Conservation (phyloP, 768 basidiomycete species). For the Naematelia aurantialba region DNA sequence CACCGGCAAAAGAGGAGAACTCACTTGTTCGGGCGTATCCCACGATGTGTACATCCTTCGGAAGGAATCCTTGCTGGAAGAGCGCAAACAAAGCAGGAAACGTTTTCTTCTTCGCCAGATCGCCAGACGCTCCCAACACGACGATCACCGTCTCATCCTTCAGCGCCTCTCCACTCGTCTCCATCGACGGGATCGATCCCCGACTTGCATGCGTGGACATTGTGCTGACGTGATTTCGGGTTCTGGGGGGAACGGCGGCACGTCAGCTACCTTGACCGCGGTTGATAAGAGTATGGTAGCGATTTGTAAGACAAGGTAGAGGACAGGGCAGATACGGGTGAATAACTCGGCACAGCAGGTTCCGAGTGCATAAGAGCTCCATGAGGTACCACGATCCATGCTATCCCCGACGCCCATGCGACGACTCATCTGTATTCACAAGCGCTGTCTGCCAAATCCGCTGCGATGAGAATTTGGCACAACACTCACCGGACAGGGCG, state of each 20-base stretch:
- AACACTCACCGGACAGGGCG: too few relatives aligned
- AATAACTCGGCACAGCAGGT: too few relatives aligned
- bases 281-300: too few relatives aligned
- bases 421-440: too few relatives aligned
- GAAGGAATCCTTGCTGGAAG: constrained; percentile 73
- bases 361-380: too few relatives aligned
- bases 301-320: too few relatives aligned
- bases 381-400: too few relatives aligned
- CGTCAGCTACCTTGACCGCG: not conserved
- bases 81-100: constrained; percentile 92
- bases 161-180: constrained; percentile 65
- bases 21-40: constrained; percentile 87
- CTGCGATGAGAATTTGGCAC: too few relatives aligned
- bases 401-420: too few relatives aligned
- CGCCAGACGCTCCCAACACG: constrained; percentile 92
- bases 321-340: too few relatives aligned
- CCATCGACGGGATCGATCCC: constrained; percentile 88
- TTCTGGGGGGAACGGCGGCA: not conserved
- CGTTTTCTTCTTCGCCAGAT: constrained; percentile 99
- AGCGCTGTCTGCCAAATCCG: too few relatives aligned
- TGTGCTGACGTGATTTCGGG: not conserved
- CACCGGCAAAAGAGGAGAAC: constrained; percentile 6
- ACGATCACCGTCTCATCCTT: constrained; percentile 85
- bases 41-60: constrained; percentile 78
- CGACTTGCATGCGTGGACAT: constrained; percentile 14